Conservation (phyloP, 176 grass and related monocot genomes). For the Thalia dealbata region DNA sequence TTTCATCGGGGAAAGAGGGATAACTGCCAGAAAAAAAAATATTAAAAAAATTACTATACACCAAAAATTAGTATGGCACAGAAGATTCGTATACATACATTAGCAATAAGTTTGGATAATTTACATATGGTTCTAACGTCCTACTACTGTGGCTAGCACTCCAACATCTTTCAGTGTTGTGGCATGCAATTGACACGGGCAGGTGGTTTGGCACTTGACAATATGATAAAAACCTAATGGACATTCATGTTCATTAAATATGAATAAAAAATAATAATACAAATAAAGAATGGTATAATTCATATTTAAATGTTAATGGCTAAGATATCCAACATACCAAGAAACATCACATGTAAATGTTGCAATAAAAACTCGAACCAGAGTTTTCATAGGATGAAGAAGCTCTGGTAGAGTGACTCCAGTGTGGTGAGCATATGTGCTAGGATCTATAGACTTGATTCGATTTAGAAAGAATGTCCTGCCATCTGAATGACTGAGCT, state of each 20-base stretch:
- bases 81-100: slow-evolving; percentile 35
- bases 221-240: slow-evolving; percentile 61
- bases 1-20: slow-evolving; percentile 57
- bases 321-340: slow-evolving; percentile 35
- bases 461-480: slow-evolving; percentile 74
- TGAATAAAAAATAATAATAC: not conserved
- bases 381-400: slow-evolving; percentile 44
- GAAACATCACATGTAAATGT: slow-evolving; percentile 86
- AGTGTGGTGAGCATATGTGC: slow-evolving; percentile 4
- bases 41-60: not conserved
- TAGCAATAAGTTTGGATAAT: slow-evolving; percentile 51
- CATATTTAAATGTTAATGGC: not conserved
- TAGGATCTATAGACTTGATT: slow-evolving; percentile 23
- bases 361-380: slow-evolving; percentile 62
- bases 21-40: slow-evolving; percentile 40
- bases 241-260: not conserved
- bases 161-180: slow-evolving; percentile 32
- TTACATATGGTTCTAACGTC: slow-evolving; percentile 36
- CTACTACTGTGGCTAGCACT: slow-evolving; percentile 51
- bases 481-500: slow-evolving; percentile 52
- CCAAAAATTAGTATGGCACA: not conserved
- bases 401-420: slow-evolving; percentile 70
- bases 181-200: slow-evolving; percentile 19
- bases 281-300: not conserved
- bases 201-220: slow-evolving; percentile 60